Percentiles rank a stretch among this genome's conserved stretches.
phyloP scores from a whole-genome alignment of 2,329 filamentous ascomycete species.

The Pseudogymnoascus sp. region DNA sequence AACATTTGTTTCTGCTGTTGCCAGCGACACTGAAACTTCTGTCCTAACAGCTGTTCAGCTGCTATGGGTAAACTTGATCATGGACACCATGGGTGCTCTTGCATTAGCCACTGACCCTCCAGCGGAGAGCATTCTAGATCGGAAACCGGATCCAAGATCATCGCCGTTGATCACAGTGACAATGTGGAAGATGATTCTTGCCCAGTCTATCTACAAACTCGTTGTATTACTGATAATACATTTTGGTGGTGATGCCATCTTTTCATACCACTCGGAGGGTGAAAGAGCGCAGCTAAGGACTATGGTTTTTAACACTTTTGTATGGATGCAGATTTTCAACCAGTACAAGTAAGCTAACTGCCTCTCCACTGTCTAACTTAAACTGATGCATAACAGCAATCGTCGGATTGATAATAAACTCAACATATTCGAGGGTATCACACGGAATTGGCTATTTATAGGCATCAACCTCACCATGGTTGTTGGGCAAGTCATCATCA shows the following conservation, averaged over 20 bases:
- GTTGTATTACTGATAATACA: slow-evolving; percentile 71
- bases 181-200: slow-evolving; percentile 62
- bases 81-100: slow-evolving; percentile 61
- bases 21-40: slow-evolving; percentile 45
- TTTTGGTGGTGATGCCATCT: slow-evolving; percentile 59
- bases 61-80: slow-evolving; percentile 63
- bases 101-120: slow-evolving; percentile 58
- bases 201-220: slow-evolving; percentile 54
- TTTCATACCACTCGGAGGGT: slow-evolving; percentile 42
- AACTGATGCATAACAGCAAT: slow-evolving; percentile 48
- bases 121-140: slow-evolving; percentile 48
- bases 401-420: slow-evolving; percentile 88
- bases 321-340: slow-evolving; percentile 75
- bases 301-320: slow-evolving; percentile 62
- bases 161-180: slow-evolving; percentile 37
- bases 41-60: slow-evolving; percentile 61
- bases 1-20: slow-evolving; percentile 57
- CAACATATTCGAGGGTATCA: slow-evolving; percentile 89
- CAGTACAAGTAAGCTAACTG: slow-evolving; percentile 63
- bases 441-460: slow-evolving; percentile 82
- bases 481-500: too few relatives aligned
- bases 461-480: slow-evolving; percentile 54
- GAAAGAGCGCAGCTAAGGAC: slow-evolving; percentile 45
- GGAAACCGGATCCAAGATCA: slow-evolving; percentile 40
- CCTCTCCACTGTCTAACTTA: not conserved